Evolutionary conservation across 2,329 filamentous ascomycete species (phyloP).

Genomic region (Sporothrix euskadiensis): DNA sequence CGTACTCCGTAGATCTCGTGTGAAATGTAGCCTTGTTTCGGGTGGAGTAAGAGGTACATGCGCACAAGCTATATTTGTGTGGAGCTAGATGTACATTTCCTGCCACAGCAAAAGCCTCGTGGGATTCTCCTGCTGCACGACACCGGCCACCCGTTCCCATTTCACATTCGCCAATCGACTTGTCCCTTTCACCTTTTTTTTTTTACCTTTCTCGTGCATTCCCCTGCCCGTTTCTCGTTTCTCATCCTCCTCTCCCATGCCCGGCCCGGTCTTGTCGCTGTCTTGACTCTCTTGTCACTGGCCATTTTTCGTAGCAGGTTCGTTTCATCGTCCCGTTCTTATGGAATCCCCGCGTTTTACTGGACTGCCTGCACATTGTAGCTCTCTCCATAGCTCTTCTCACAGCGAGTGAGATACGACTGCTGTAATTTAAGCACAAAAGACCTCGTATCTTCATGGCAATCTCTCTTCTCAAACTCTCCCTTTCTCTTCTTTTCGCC

Average conservation of each 20-base stretch:
- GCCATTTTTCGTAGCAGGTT: conserved; percentile 28
- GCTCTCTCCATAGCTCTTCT: background rate
- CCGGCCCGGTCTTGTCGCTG: conserved; percentile 18
- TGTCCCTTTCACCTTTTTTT: background rate
- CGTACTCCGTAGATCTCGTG: background rate
- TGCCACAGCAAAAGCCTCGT: conserved; percentile 18
- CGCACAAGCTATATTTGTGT: background rate
- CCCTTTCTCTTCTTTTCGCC: background rate
- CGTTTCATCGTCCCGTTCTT: conserved; percentile 29
- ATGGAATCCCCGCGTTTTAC: background rate
- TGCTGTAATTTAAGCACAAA: background rate
- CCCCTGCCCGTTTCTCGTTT: background rate
- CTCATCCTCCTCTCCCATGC: conserved; percentile 1
- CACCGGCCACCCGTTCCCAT: background rate
- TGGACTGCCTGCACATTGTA: background rate
- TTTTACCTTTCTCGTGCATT: background rate
- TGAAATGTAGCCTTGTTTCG: conserved; percentile 10
- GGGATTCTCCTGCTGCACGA: conserved; percentile 11
- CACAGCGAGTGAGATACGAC: background rate
- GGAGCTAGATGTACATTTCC: background rate
- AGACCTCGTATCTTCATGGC: background rate
- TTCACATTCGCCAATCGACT: background rate
- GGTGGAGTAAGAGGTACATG: background rate
- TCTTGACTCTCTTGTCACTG: background rate
- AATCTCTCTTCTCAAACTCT: background rate